Conservation (phyloP, 2,329 filamentous ascomycete species). For the Ophiosphaerella narmari region DNA sequence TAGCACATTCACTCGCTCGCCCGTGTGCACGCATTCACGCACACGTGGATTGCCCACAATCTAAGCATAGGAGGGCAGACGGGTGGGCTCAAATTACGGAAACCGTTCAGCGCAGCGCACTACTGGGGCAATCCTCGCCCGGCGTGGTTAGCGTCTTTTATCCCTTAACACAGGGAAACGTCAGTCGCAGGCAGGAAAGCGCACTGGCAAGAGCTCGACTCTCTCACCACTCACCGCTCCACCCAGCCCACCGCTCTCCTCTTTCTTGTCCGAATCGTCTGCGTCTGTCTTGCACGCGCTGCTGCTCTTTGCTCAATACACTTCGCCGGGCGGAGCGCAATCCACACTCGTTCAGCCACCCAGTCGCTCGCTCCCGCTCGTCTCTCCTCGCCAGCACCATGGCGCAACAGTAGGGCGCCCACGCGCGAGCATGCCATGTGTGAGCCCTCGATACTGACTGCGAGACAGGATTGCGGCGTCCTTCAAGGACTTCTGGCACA, state of each 20-base stretch:
- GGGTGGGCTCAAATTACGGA: too few relatives aligned
- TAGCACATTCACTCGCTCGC: too few relatives aligned
- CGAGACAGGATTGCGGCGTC: constrained; percentile 50
- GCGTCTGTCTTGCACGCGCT: not conserved
- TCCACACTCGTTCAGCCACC: constrained; percentile 8
- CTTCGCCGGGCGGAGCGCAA: constrained; percentile 20
- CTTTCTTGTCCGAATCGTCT: not conserved
- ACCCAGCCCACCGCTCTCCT: constrained; percentile 1
- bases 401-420: constrained; percentile 40
- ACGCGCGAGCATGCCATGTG: constrained; percentile 1
- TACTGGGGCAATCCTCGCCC: too few relatives aligned
- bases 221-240: constrained; percentile 1
- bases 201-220: too few relatives aligned
- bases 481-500: constrained; percentile 95
- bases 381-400: constrained; percentile 22
- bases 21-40: too few relatives aligned
- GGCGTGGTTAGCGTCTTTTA: not conserved
- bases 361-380: constrained; percentile 7
- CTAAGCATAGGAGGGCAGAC: too few relatives aligned
- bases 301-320: not conserved
- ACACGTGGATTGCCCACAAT: too few relatives aligned
- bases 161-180: not conserved
- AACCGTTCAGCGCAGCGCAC: too few relatives aligned
- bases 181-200: too few relatives aligned
- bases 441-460: constrained; percentile 28